Percentiles rank a stretch among this genome's conserved stretches.
phyloP scores from a whole-genome alignment of 805 yeast species.

The Saccharomycopsis sp. region DNA sequence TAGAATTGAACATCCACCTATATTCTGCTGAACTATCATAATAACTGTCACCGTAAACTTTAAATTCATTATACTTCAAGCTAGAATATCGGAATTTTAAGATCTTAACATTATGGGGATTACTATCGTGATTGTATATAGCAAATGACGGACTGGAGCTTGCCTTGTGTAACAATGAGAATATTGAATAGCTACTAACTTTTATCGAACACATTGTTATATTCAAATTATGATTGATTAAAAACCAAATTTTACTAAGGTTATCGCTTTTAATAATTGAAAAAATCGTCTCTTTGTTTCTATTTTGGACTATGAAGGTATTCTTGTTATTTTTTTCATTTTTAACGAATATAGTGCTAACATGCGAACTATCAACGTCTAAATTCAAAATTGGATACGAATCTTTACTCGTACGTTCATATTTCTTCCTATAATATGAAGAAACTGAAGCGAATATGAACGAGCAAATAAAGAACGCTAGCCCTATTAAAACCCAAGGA shows the following conservation, averaged over 20 bases:
- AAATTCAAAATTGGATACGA: conserved; percentile 14
- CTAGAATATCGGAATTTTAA: conserved; percentile 6
- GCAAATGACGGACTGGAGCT: too few relatives aligned
- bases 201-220: too few relatives aligned
- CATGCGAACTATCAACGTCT: conserved; percentile 5
- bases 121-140: not conserved
- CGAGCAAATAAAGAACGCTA: conserved; percentile 9
- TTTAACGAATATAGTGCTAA: conserved; percentile 6
- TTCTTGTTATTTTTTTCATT: not conserved
- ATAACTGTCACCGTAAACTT: not conserved
- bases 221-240: not conserved
- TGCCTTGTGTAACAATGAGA: too few relatives aligned
- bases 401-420: conserved; percentile 7
- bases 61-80: conserved; percentile 6
- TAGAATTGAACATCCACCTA: conserved; percentile 15
- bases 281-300: not conserved
- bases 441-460: conserved; percentile 13
- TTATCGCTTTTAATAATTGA: not conserved
- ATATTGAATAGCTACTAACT: too few relatives aligned
- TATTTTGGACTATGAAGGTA: conserved; percentile 2
- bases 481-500: conserved; percentile 7
- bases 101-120: not conserved
- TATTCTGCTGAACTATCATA: not conserved
- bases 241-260: conserved; percentile 14
- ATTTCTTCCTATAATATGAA: conserved; percentile 9